Percentiles rank a stretch among this genome's conserved stretches.
Conservation (phyloP, 371 early-diverging fungal species). For the Saksenaea vasiformis region DNA sequence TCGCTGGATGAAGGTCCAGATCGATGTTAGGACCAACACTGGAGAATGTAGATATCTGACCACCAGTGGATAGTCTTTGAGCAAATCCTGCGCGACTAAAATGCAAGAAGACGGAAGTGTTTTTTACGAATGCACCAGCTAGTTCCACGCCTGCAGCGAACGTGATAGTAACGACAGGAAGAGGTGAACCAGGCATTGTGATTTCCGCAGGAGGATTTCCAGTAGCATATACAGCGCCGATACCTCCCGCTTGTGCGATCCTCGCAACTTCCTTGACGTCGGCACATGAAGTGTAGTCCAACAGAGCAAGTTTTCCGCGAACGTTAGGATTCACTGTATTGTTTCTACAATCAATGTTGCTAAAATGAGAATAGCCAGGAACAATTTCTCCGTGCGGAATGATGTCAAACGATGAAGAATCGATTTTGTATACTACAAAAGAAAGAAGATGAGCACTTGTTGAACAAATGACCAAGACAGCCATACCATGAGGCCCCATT, state of each 20-base stretch:
- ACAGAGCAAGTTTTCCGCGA: neutral
- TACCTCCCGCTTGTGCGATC: neutral
- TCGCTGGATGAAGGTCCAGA: constrained; percentile 31
- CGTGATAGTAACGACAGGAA: neutral
- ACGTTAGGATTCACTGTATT: neutral
- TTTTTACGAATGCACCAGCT: neutral
- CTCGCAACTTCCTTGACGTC: neutral
- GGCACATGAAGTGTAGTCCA: neutral
- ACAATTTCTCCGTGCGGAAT: neutral
- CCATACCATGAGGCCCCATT: neutral
- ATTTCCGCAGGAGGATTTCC: neutral
- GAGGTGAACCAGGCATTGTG: neutral
- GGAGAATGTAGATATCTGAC: constrained; percentile 29
- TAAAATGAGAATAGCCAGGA: neutral
- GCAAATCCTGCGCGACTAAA: constrained; percentile 1
- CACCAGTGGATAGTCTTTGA: constrained; percentile 15
- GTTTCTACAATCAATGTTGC: neutral
- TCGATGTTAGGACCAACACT: constrained; percentile 23
- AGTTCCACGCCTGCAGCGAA: neutral
- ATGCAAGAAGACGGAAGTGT: neutral
- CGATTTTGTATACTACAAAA: neutral
- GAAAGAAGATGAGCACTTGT: neutral
- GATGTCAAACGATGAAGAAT: neutral
- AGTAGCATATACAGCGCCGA: neutral
- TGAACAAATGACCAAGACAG: neutral